Conservation (phyloP, 2,329 filamentous ascomycete genomes). For the Botrytis medusae region DNA sequence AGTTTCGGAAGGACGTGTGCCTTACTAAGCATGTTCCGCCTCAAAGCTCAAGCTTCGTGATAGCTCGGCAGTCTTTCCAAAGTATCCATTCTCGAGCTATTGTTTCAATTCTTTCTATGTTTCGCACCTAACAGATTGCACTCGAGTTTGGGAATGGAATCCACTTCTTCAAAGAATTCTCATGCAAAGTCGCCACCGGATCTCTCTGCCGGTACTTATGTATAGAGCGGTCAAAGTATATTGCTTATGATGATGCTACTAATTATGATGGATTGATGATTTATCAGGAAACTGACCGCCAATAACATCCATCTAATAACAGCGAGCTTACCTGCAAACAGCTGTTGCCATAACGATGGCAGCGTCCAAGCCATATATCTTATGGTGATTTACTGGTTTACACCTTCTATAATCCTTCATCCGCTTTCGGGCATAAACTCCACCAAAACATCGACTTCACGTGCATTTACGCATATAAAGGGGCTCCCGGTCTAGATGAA, state of each 20-base stretch:
- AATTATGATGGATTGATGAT: neutral
- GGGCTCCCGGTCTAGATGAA: neutral
- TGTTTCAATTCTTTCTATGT: no score
- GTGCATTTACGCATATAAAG: neutral
- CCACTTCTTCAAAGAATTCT: neutral
- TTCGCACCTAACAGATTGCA: neutral
- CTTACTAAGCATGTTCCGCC: neutral
- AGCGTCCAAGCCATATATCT: neutral
- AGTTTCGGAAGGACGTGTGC: neutral
- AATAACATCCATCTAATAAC: neutral
- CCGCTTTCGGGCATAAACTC: neutral
- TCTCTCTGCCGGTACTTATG: neutral
- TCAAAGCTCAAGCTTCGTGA: neutral
- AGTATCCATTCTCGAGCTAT: neutral
- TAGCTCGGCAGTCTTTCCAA: neutral
- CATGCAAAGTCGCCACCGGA: neutral
- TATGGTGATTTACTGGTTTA: neutral
- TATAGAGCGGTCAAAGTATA: neutral
- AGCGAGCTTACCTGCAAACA: neutral
- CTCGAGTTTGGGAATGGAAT: neutral
- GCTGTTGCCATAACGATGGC: neutral
- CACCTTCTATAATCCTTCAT: neutral
- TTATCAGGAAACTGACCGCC: neutral
- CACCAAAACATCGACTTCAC: neutral
- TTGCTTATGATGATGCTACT: neutral